These are phyloP conservation scores for Didymella keratinophila DNA, from an alignment of 2,329 filamentous ascomycete genomes.

Conservation along the genomic window DNA sequence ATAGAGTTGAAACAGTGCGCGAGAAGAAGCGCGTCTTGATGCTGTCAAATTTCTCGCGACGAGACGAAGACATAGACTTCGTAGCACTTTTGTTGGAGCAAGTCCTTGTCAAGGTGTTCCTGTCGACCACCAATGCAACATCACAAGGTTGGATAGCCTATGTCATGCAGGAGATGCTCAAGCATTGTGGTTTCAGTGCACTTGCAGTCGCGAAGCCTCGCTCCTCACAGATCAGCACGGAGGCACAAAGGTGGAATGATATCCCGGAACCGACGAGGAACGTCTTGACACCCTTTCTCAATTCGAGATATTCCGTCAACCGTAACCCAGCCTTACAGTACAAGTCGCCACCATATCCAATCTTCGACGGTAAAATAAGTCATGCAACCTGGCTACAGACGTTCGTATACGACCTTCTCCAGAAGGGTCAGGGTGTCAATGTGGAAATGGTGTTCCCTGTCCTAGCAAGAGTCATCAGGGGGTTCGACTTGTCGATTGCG, in stretches of 20 bases:
- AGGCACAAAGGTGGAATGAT: slow-evolving; percentile 77
- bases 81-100: slow-evolving; percentile 84
- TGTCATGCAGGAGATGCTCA: slow-evolving; percentile 90
- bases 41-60: slow-evolving; percentile 81
- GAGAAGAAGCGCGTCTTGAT: slow-evolving; percentile 86
- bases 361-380: slow-evolving; percentile 72
- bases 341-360: slow-evolving; percentile 67
- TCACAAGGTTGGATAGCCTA: slow-evolving; percentile 92
- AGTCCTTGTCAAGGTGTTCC: slow-evolving; percentile 87
- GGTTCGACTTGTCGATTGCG: slow-evolving; percentile 84
- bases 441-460: slow-evolving; percentile 81
- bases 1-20: slow-evolving; percentile 80
- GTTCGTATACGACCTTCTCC: slow-evolving; percentile 83
- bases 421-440: slow-evolving; percentile 76
- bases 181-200: slow-evolving; percentile 74
- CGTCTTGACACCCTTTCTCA: slow-evolving; percentile 86
- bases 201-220: slow-evolving; percentile 61
- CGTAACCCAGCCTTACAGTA: slow-evolving; percentile 41
- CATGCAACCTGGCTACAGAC: slow-evolving; percentile 84
- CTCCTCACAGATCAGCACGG: slow-evolving; percentile 64
- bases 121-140: slow-evolving; percentile 86
- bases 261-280: slow-evolving; percentile 81
- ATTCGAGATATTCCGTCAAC: slow-evolving; percentile 79
- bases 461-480: slow-evolving; percentile 80
- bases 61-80: slow-evolving; percentile 84